Conservation (phyloP, 1,284 basidiomycete genomes). For the Trametes hirsuta region DNA sequence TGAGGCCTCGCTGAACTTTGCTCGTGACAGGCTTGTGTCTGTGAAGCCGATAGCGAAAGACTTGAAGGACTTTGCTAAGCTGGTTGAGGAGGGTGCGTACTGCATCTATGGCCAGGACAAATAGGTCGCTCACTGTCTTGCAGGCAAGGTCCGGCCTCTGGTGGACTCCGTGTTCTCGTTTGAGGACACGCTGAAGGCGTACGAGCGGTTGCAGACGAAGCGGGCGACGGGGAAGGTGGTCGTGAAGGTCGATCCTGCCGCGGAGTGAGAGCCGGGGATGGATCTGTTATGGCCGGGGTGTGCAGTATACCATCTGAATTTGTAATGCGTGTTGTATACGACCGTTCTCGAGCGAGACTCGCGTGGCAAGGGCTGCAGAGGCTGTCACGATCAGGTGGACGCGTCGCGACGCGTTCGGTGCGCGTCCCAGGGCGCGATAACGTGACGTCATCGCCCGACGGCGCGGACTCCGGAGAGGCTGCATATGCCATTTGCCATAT, state of each 20-base stretch:
- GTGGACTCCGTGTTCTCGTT: slow-evolving; percentile 67
- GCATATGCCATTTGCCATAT: too few species aligned
- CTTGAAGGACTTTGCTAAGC: slow-evolving; percentile 40
- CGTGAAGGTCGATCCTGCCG: slow-evolving; percentile 34
- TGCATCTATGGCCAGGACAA: neutral
- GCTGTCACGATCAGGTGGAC: slow-evolving; percentile 18
- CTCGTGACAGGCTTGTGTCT: slow-evolving; percentile 30
- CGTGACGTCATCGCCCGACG: slow-evolving; percentile 13
- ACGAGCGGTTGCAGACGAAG: slow-evolving; percentile 56
- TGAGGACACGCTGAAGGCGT: slow-evolving; percentile 60
- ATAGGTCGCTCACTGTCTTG: neutral
- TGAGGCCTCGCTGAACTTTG: neutral
- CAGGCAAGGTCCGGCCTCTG: slow-evolving; percentile 56
- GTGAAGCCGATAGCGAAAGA: slow-evolving; percentile 35
- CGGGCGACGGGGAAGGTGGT: slow-evolving; percentile 68
- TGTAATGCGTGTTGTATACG: too few species aligned
- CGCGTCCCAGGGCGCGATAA: slow-evolving; percentile 7
- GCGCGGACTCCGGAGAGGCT: neutral
- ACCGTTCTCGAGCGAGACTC: too few species aligned
- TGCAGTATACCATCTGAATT: too few species aligned
- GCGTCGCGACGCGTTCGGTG: slow-evolving; percentile 12
- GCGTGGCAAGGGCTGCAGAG: too few species aligned
- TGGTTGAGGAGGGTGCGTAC: slow-evolving; percentile 47
- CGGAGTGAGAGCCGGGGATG: neutral
- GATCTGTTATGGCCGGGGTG: too few species aligned